Evolutionary conservation across 306 rosid species (phyloP), one percentile per base, ranked within the genome.

Genomic region (Acacia melanoxylon): DNA sequence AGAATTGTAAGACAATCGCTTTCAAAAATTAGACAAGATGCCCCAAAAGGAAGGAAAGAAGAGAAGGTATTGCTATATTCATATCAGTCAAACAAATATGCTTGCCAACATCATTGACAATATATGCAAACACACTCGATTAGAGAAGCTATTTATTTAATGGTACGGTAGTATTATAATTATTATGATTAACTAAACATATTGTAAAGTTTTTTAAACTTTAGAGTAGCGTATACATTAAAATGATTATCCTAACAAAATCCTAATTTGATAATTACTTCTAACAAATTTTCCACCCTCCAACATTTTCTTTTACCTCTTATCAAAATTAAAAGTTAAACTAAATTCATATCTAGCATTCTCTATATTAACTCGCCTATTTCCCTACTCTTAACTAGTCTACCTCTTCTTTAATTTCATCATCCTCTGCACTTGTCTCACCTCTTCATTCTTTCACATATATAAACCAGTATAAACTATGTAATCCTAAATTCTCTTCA

Each of bases 21-120:
- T 79, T 13, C 24, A 76, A 86, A 68, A 40, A 68, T 68, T 77
- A 76, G 70, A 75, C 77, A 82, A 29, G 15, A 81, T 24, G 49
- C 79, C 69, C 46, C 58, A 14, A 45, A 63, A 56, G 11, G 63
- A 75, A 72, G n/a, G 45, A 68, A 73, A 52, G 40, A 78, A 45
- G 48, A 44, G 37, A 44, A 49, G 44, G 41, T 12, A 74, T 80
- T 68, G 65, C 13, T 48, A 58, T 13, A 44, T 56, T 42, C 12
- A 63, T 17, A 19, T 27, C 40, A 17, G 68, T 27, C 16, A 69
- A 78, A 61, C 41, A 87, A 24, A 52, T 17, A 63, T 22, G 48
- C 42, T 22, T 37, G 69, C 40, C 29, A 11, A 41, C 41, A 41
- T 13, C 44, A 69, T 41, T 22, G 58, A 9, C 31, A 58, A 11